These are phyloP conservation scores for Ganoderma multipileum DNA, from an alignment of 1,284 basidiomycete species.

Conservation along the genomic window DNA sequence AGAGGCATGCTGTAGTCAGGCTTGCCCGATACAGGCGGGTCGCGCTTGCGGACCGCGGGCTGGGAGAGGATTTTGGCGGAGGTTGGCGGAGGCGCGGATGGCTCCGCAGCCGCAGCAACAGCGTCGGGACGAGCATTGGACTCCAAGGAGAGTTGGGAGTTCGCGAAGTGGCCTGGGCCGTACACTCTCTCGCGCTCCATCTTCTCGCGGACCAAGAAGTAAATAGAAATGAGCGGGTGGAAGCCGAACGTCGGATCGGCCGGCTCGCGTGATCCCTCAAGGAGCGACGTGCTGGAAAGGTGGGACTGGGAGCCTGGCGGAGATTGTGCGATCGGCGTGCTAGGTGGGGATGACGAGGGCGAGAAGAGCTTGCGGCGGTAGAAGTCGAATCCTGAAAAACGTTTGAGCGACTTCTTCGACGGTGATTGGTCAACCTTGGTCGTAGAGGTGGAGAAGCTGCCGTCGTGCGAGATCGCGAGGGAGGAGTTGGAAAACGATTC, in stretches of 20 bases:
- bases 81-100: slow-evolving; percentile 32
- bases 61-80: slow-evolving; percentile 39
- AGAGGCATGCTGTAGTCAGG: slow-evolving; percentile 85
- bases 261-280: slow-evolving; percentile 56
- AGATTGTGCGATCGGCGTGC: slow-evolving; percentile 51
- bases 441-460: slow-evolving; percentile 41
- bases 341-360: slow-evolving; percentile 64
- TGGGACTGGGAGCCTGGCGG: slow-evolving; percentile 64
- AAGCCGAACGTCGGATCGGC: slow-evolving; percentile 91
- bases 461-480: slow-evolving; percentile 71
- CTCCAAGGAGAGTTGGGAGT: slow-evolving; percentile 74
- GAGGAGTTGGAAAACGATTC: slow-evolving; percentile 70
- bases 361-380: slow-evolving; percentile 92
- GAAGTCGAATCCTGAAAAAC: slow-evolving; percentile 95
- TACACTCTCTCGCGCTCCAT: slow-evolving; percentile 93
- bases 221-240: slow-evolving; percentile 95
- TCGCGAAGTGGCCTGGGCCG: slow-evolving; percentile 93
- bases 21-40: slow-evolving; percentile 43
- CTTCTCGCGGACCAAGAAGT: slow-evolving; percentile 95
- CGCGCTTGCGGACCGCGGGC: slow-evolving; percentile 37
- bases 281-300: slow-evolving; percentile 52
- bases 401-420: slow-evolving; percentile 59
- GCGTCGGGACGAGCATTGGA: slow-evolving; percentile 33
- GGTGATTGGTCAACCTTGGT: slow-evolving; percentile 51
- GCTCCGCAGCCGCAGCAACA: slow-evolving; percentile 33